A percentile compares a stretch with the other conserved stretches of the same genome.
Evolutionary conservation across 176 grass and related monocot genomes (phyloP).

Genomic region (Miscanthus lutarioriparius): DNA sequence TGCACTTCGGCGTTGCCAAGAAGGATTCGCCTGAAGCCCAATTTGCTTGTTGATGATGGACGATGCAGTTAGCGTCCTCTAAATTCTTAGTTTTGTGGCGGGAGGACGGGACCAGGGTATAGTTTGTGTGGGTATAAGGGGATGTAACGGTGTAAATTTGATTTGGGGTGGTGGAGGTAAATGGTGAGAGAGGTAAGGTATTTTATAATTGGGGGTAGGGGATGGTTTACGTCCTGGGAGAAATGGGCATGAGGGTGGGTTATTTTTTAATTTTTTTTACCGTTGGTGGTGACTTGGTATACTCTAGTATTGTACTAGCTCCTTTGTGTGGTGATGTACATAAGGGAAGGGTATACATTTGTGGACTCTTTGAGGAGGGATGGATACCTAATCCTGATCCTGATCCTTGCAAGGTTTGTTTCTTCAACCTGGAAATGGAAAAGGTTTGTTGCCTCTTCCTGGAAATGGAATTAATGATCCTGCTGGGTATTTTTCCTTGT

Average conservation of each 20-base stretch:
- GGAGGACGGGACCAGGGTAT: constrained; percentile 34
- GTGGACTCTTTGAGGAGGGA: constrained; percentile 37
- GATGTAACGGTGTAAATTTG: constrained; percentile 60
- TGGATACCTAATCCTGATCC: constrained; percentile 26
- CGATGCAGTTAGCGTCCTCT: not conserved
- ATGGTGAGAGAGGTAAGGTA: constrained; percentile 31
- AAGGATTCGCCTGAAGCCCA: constrained; percentile 27
- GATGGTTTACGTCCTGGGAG: constrained; percentile 35
- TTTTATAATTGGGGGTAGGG: constrained; percentile 35
- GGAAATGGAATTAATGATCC: constrained; percentile 12
- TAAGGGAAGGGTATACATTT: constrained; percentile 60
- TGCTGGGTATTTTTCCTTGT: not conserved
- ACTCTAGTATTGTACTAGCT: constrained; percentile 53
- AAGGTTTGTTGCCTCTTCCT: constrained; percentile 1
- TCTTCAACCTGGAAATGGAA: not conserved
- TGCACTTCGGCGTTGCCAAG: not conserved
- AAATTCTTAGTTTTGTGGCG: constrained; percentile 38
- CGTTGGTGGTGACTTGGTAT: constrained; percentile 52
- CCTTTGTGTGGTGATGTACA: constrained; percentile 53
- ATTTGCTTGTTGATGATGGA: constrained; percentile 12
- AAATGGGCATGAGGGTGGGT: constrained; percentile 29
- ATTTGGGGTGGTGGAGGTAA: constrained; percentile 41
- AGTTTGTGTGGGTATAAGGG: constrained; percentile 55
- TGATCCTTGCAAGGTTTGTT: constrained; percentile 32
- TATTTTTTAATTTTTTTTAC: not conserved